phyloP scores from a whole-genome alignment of 1,284 basidiomycete species.

The Amylostereum chailletii region DNA sequence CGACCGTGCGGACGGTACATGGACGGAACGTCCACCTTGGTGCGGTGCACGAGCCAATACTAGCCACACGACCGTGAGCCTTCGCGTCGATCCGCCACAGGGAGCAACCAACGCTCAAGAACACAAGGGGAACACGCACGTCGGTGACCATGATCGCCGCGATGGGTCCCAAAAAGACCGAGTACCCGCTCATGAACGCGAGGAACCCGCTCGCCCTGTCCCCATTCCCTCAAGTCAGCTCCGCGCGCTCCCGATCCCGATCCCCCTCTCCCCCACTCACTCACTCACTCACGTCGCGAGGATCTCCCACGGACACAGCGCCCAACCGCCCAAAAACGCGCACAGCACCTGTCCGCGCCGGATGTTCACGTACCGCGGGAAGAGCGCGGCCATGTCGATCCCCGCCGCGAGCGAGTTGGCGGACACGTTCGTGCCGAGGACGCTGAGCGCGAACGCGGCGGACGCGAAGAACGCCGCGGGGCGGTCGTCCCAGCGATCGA shows the following conservation, averaged over 20 bases:
- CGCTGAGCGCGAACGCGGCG: conserved; percentile 59
- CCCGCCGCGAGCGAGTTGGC: conserved; percentile 71
- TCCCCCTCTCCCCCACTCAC: neutral
- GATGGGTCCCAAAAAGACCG: conserved; percentile 67
- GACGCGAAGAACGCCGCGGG: conserved; percentile 74
- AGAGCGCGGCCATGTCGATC: conserved; percentile 67
- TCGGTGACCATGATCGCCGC: conserved; percentile 66
- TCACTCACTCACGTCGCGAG: conserved; percentile 28
- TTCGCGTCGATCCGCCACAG: neutral
- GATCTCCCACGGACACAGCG: conserved; percentile 45
- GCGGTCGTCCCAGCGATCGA: conserved; percentile 68
- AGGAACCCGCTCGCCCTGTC: conserved; percentile 38
- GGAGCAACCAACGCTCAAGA: neutral
- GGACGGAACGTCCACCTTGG: conserved; percentile 53
- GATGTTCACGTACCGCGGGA: conserved; percentile 68
- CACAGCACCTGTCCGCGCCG: conserved; percentile 67
- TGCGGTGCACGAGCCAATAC: conserved; percentile 60
- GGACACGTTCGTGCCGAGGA: conserved; percentile 69
- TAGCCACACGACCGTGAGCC: conserved; percentile 15
- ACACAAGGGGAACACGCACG: conserved; percentile 27
- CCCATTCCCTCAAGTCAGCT: no score
- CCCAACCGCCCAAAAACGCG: conserved; percentile 64
- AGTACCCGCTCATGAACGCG: conserved; percentile 60
- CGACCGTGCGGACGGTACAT: conserved; percentile 63
- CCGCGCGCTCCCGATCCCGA: no score